These are phyloP conservation scores for Aspergillus intermedius DNA, from an alignment of 2,329 filamentous ascomycete genomes.

Conservation along the genomic window DNA sequence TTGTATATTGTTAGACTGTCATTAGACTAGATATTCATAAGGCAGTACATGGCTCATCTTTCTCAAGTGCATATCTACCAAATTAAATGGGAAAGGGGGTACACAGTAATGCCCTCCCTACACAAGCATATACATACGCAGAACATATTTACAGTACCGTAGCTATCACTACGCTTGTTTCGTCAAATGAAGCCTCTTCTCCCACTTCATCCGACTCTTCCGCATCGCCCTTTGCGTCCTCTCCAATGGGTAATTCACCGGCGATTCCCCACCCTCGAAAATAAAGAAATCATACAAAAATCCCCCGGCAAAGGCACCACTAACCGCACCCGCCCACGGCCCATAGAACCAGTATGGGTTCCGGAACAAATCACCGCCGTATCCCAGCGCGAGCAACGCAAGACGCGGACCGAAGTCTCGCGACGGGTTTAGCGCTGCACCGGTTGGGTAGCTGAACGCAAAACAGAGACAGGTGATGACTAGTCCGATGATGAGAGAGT, in stretches of 20 bases:
- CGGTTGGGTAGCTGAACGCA: conserved; percentile 43
- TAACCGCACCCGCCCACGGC: conserved; percentile 34
- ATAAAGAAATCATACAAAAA: conserved; percentile 48
- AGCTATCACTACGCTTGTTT: no score
- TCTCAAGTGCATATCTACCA: no score
- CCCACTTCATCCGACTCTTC: conserved; percentile 41
- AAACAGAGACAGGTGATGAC: conserved; percentile 29
- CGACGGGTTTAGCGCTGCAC: conserved; percentile 44
- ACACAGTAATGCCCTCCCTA: no score
- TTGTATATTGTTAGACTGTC: neutral
- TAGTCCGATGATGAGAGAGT: conserved; percentile 44
- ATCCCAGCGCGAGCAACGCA: conserved; percentile 41
- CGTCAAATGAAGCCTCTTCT: conserved; percentile 19
- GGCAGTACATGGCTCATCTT: no score
- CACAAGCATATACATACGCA: no score
- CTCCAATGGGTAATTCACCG: conserved; percentile 46
- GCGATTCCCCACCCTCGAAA: conserved; percentile 46
- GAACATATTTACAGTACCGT: no score
- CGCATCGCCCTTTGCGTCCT: conserved; percentile 33
- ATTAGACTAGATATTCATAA: no score
- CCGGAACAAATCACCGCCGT: conserved; percentile 36
- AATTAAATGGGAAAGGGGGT: no score
- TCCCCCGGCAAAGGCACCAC: conserved; percentile 38
- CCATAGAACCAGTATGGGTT: conserved; percentile 44
- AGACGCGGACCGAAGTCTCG: conserved; percentile 47